A percentile compares a stretch with the other conserved stretches of the same genome.
Evolutionary conservation across 2,329 filamentous ascomycete genomes (phyloP).

Genomic region (Taxawa tesnikishii): DNA sequence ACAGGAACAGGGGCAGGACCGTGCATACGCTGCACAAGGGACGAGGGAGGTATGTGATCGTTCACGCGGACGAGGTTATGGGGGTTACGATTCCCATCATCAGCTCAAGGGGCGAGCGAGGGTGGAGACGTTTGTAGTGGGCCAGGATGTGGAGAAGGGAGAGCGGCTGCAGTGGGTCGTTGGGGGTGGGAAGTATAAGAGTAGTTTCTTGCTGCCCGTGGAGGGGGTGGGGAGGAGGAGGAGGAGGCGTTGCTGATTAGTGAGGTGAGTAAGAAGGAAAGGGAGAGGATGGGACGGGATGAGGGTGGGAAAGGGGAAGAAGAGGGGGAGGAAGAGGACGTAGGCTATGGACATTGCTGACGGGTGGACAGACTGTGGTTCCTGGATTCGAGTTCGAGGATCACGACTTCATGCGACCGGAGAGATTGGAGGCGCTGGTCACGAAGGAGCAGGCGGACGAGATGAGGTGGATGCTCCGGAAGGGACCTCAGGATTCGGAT

Average conservation of each 20-base stretch:
- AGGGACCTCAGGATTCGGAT: no score
- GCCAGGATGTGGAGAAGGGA: constrained; percentile 41
- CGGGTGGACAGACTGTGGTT: constrained; percentile 39
- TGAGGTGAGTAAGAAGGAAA: constrained; percentile 41
- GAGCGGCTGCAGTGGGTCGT: constrained; percentile 59
- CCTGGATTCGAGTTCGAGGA: constrained; percentile 57
- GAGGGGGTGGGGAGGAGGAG: constrained; percentile 20
- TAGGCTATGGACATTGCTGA: no score
- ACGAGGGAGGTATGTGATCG: constrained; percentile 50
- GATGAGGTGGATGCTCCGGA: constrained; percentile 32
- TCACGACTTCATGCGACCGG: constrained; percentile 50
- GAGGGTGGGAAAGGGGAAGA: no score
- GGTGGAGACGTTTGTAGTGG: constrained; percentile 55
- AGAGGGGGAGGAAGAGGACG: no score
- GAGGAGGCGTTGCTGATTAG: constrained; percentile 49
- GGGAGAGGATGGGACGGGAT: no score
- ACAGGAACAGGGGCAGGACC: constrained; percentile 49
- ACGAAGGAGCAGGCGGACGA: constrained; percentile 36
- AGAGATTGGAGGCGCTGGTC: constrained; percentile 40
- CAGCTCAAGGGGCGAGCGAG: constrained; percentile 26
- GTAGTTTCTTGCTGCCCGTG: constrained; percentile 45
- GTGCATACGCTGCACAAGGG: constrained; percentile 55
- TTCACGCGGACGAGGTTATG: constrained; percentile 41
- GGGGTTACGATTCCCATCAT: constrained; percentile 4
- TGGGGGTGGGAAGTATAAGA: constrained; percentile 56